Base-by-base conservation (phyloP, 1,284 basidiomycete species). In the Ganoderma leucocontextum region DNA sequence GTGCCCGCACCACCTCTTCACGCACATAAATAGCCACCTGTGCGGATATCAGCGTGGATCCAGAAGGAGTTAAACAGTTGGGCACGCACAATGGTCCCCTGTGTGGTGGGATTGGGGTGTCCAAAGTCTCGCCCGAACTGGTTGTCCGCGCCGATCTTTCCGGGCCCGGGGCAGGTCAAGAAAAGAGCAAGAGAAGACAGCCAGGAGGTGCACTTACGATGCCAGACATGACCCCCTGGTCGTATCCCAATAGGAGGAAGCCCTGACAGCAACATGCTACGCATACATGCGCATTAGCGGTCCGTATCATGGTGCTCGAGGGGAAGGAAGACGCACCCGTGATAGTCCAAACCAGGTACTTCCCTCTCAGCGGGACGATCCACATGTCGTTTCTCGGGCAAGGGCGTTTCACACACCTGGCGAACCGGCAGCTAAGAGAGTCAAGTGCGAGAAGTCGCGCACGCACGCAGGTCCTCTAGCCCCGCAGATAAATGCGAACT, bases 171-270 rank as follows among this genome's bases (percentile, higher is more conserved):
- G 29, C 3, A 33, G 7, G 15, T 41, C 15, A 7, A 29, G 42
- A 9, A 22, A 1, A 22, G 29, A 5, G 52, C 9, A 17, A 1
- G 17, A 33, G 9, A 15, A 36, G 6, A 39, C 29, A 29, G 29
- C 29, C 29, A 25, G 29, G 22, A 39, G 2, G 22, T 10, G 3
- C 2, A 35, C 68, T 61, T 63, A 83, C 82, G 49, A 85, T 82
- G 4, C 83, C 83, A 53, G 82, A 83, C 83, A 84, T 85, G 39
- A 84, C 83, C 25, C 83, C 83, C 70, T 84, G 82, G 73, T 84
- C 83, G 70, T 84, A 84, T 0, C 83, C 83, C 15, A 83, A 76
- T 5, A 84, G 78, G n/a, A 83, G 69, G 70, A 85, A 84, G 3
- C 82, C 83, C 55, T 72, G 71, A 39, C 71, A 72, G 69, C 82